Evolutionary conservation across 2,329 filamentous ascomycete species (phyloP).

Genomic region (Venturia pyrina): DNA sequence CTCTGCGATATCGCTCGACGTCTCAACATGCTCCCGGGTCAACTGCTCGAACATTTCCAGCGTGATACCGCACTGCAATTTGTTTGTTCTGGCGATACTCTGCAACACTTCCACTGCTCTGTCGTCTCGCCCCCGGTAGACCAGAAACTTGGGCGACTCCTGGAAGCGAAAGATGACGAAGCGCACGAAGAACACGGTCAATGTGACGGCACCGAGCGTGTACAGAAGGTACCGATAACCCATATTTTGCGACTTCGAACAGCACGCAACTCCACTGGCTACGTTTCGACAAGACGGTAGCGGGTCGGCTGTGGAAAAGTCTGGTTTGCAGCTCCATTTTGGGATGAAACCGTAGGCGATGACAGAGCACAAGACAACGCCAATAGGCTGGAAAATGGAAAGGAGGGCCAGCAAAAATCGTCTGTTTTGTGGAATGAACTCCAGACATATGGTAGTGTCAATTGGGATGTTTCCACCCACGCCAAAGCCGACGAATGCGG

Average conservation of each 20-base stretch:
- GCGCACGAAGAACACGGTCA: constrained; percentile 60
- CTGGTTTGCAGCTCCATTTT: constrained; percentile 49
- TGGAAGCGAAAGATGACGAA: constrained; percentile 60
- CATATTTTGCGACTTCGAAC: constrained; percentile 54
- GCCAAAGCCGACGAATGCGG: constrained; percentile 59
- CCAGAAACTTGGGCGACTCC: constrained; percentile 67
- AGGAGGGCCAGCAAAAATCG: constrained; percentile 45
- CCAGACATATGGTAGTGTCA: constrained; percentile 44
- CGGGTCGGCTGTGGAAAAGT: constrained; percentile 33
- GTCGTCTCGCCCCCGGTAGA: constrained; percentile 61
- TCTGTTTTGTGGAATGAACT: constrained; percentile 42
- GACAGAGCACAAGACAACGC: constrained; percentile 34
- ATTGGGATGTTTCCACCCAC: constrained; percentile 55
- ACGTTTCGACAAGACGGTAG: constrained; percentile 36
- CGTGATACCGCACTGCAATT: constrained; percentile 32
- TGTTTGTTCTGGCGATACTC: constrained; percentile 60
- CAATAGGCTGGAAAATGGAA: constrained; percentile 39
- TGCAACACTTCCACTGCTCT: constrained; percentile 61
- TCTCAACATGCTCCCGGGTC: constrained; percentile 21
- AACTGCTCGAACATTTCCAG: constrained; percentile 27
- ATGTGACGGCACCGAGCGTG: constrained; percentile 56
- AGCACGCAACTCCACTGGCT: constrained; percentile 26
- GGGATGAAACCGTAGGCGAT: constrained; percentile 66
- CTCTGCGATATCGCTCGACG: constrained; percentile 13
- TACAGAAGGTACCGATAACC: constrained; percentile 69